A percentile compares a stretch with the other conserved stretches of the same genome.
Evolutionary conservation across 306 rosid species (phyloP).

Genomic region (Biancaea sappan): DNA sequence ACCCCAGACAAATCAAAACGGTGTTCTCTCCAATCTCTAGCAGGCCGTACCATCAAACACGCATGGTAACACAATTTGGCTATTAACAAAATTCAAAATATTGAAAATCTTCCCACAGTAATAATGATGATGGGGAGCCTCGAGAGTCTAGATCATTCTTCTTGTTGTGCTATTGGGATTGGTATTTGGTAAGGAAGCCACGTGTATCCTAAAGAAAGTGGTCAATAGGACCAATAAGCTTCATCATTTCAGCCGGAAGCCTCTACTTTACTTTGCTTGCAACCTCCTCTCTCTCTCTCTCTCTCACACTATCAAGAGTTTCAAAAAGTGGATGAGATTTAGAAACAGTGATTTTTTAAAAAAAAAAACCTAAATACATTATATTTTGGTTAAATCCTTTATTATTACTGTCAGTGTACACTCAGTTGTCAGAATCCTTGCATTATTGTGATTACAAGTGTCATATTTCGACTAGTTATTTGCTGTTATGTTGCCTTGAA

Average conservation of each 20-base stretch:
- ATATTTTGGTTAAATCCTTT: neutral
- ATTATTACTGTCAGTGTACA: too few relatives aligned
- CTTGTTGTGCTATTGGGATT: too few relatives aligned
- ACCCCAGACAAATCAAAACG: too few relatives aligned
- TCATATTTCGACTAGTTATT: constrained; percentile 34
- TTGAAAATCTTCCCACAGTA: neutral
- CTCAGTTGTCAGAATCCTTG: constrained; percentile 14
- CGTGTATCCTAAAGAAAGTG: constrained; percentile 25
- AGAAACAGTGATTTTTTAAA: neutral
- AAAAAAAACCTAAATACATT: constrained; percentile 2
- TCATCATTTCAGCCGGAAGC: constrained; percentile 11
- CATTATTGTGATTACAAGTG: constrained; percentile 25
- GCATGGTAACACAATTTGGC: neutral
- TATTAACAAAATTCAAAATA: neutral
- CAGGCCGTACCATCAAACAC: neutral
- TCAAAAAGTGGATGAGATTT: neutral
- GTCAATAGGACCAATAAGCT: neutral
- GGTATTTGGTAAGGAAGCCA: constrained; percentile 1
- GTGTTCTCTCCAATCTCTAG: neutral
- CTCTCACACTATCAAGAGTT: too few relatives aligned
- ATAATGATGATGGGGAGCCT: neutral
- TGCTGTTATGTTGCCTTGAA: neutral
- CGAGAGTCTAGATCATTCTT: too few relatives aligned
- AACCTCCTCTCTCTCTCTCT: neutral
- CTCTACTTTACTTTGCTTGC: constrained; percentile 12